phyloP scores from a whole-genome alignment of 2,329 filamentous ascomycete species.

The Gyromitra esculenta region DNA sequence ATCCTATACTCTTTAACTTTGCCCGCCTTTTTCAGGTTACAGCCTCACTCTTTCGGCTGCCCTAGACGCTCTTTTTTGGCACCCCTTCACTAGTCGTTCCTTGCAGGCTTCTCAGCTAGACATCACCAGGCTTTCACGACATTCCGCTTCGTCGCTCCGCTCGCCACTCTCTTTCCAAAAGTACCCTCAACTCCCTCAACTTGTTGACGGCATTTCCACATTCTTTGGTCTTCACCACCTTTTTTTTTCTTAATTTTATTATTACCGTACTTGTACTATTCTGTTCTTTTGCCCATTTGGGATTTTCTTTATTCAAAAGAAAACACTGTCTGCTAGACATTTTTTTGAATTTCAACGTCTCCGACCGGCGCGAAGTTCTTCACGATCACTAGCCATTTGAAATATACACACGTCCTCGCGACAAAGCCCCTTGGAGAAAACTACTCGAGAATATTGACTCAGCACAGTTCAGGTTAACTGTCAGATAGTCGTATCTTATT shows the following conservation, averaged over 20 bases:
- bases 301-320: constrained; percentile 45
- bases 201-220: constrained; percentile 53
- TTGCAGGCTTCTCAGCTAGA: constrained; percentile 42
- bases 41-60: constrained; percentile 59
- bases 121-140: constrained; percentile 51
- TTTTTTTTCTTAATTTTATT: constrained; percentile 42
- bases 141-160: constrained; percentile 39
- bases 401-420: constrained; percentile 31
- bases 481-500: constrained; percentile 36
- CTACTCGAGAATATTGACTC: constrained; percentile 31
- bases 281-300: constrained; percentile 44
- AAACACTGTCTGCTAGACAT: constrained; percentile 23
- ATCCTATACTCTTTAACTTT: constrained; percentile 54
- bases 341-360: constrained; percentile 51
- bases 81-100: constrained; percentile 51
- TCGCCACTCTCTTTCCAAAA: constrained; percentile 47
- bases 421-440: constrained; percentile 18
- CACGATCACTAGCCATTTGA: constrained; percentile 48
- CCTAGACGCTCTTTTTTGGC: constrained; percentile 58
- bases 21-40: constrained; percentile 56
- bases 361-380: constrained; percentile 54
- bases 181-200: constrained; percentile 45
- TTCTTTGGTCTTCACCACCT: constrained; percentile 46
- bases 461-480: constrained; percentile 56
- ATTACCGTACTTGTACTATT: constrained; percentile 37